Evolutionary conservation across 148 eudicot genomes (phyloP), one percentile per base, ranked within the genome.

Genomic region (Vaccinium macrocarpon): DNA sequence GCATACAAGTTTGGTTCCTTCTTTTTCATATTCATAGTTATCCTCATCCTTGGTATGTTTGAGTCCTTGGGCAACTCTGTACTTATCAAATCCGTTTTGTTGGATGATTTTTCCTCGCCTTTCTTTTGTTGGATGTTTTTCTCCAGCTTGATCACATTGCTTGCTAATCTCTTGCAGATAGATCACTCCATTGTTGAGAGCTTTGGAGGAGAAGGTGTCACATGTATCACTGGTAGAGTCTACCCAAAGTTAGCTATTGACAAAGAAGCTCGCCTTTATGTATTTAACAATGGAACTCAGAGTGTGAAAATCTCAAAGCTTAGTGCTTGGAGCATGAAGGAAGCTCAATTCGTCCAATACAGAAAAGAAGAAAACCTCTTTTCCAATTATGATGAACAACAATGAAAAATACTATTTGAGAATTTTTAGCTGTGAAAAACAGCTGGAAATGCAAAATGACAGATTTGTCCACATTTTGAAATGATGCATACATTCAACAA

Each of bases 181-280:
- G 88, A 86, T 32, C 88, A 71, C 72, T 86, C 88, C 9, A 75
- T 86, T 11, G 81, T 86, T 18, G 88, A 86, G 88, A 86, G 85
- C 57, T 82, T 86, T 73, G 85, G 83, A 48, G 85, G 83, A 1
- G 83, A 73, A 56, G 85, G 88, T 35, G 70, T 56, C 19, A 21
- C 82, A 0, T 86, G 88, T 80, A 86, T 86, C 29, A 86, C 83
- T 4, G 79, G 62, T 1, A 86, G 85, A 57, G 83, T 86, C 10
- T 79, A 86, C 48, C 88, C 83, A 59, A 49, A 21, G 3, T 62
- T 83, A 71, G 72, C 80, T 71, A 61, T 78, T 21, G 64, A 49
- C 21, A 25, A 73, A 15, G 88, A 79, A 29, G 81, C 81, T 18
- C 77, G 62, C 29, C 53, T 83, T 0, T 75, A 79, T 83, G 88